Base-by-base conservation (phyloP, 108 stramenopile genomes). In the Conticribra guillardii region DNA sequence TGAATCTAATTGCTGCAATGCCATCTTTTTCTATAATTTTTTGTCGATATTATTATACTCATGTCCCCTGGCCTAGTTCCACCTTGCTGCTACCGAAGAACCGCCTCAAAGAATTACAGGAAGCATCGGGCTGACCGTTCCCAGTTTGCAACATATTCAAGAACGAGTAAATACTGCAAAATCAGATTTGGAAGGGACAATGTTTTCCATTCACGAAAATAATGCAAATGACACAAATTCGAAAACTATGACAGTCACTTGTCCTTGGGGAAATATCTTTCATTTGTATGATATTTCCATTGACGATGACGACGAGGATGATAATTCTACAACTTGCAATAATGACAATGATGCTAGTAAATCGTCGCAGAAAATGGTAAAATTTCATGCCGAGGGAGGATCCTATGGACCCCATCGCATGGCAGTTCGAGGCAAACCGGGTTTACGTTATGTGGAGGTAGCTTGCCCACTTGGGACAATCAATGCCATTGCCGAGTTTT, bases 181-280 rank as follows among this genome's bases (percentile, higher is more conserved):
- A 47, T 15, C 34, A 33, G 52, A 29, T 17, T 57, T 83, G 48
- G 27, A 46, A 9, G 79, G 68, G 5, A 64, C 78, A 1, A 47
- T 62, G 21, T 74, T 78, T 70, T 45, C 59, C 16, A 59, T 80
- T 30, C 34, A 27, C 18, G 63, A 75, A 23, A 65, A 82, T 14
- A 48, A 45, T 63, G 47, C 19, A 9, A 47, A 68, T 29, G n/a
- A 51, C 8, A n/a, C n/a, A 4, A 51, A 51, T 9, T 30, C 46
- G 4, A 69, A 69, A 32, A 48, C 52, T 4, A 66, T 83, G 79
- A 80, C 82, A 11, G 62, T 80, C 1, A 57, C 74, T 4, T 83
- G 82, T 70, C 82, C 82, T 54, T 73, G 60, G 59, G 82, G 82
- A 11, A 83, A 83, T 61, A 59, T 50, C 1, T 64, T 80, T 66